Conservation (phyloP, 805 yeast species). For the Tetrapisispora taiwanensis region DNA sequence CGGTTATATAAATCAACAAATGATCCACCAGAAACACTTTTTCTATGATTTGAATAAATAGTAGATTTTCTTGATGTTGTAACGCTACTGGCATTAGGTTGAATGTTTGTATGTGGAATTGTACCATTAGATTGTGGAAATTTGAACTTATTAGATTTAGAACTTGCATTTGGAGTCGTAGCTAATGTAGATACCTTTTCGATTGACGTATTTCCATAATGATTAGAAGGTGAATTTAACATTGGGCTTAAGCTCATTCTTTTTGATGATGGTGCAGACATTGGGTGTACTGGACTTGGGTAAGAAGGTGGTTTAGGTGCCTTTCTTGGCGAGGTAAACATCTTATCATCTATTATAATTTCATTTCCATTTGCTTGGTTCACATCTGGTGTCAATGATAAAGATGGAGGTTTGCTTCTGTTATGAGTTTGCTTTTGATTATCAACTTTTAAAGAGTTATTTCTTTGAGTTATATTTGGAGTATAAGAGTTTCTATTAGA, state of each 20-base stretch:
- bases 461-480: neutral
- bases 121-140: conserved; percentile 3
- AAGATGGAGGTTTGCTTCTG: conserved; percentile 9
- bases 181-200: neutral
- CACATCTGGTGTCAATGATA: conserved; percentile 4
- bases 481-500: neutral
- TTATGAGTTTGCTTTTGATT: neutral
- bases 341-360: conserved; percentile 11
- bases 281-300: conserved; percentile 35
- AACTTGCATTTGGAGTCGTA: neutral
- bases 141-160: conserved; percentile 1
- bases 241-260: conserved; percentile 1
- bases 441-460: neutral
- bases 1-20: conserved; percentile 29
- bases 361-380: conserved; percentile 2
- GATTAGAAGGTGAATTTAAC: neutral
- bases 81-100: conserved; percentile 5
- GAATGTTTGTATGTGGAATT: neutral
- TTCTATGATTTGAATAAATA: conserved; percentile 19
- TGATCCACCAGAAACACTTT: conserved; percentile 26
- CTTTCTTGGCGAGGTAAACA: conserved; percentile 57
- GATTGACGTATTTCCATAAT: neutral
- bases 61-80: conserved; percentile 6
- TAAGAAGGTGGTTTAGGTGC: conserved; percentile 61
- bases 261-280: conserved; percentile 4